These are phyloP conservation scores for Limtongozyma cylindracea DNA, from an alignment of 805 yeast genomes.

Conservation along the genomic window DNA sequence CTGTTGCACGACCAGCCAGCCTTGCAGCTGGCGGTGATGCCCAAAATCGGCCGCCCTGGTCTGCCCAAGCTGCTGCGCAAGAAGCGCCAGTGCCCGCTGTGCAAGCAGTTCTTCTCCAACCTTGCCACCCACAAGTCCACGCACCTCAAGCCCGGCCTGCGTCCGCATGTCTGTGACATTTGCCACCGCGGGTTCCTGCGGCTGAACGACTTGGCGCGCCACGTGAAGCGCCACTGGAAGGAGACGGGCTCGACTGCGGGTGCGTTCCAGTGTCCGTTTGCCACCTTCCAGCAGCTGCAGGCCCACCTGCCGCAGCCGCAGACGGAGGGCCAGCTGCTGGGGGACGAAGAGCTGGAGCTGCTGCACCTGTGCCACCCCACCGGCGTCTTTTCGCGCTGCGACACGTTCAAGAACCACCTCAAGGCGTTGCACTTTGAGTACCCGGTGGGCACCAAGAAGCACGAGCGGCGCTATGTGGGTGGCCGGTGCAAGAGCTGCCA, in stretches of 20 bases:
- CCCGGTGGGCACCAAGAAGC: conserved; percentile 69
- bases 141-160: conserved; percentile 40
- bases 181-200: conserved; percentile 76
- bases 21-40: no score
- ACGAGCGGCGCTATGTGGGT: conserved; percentile 35
- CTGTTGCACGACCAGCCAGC: no score
- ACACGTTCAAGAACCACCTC: conserved; percentile 76
- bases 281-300: conserved; percentile 6
- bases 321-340: no score
- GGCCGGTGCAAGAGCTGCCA: conserved; percentile 72
- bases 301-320: no score
- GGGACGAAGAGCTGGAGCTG: no score
- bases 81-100: conserved; percentile 50
- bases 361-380: conserved; percentile 52
- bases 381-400: conserved; percentile 76
- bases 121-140: conserved; percentile 67
- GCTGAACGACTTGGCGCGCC: conserved; percentile 68
- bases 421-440: conserved; percentile 77
- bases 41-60: no score
- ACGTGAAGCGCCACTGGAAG: conserved; percentile 66
- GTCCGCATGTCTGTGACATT: conserved; percentile 58
- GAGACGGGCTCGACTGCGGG: conserved; percentile 41
- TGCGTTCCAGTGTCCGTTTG: conserved; percentile 65
- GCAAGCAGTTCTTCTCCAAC: conserved; percentile 45
- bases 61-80: no score